Evolutionary conservation across 2,329 filamentous ascomycete genomes (phyloP).

Genomic region (Colletotrichum sp.): DNA sequence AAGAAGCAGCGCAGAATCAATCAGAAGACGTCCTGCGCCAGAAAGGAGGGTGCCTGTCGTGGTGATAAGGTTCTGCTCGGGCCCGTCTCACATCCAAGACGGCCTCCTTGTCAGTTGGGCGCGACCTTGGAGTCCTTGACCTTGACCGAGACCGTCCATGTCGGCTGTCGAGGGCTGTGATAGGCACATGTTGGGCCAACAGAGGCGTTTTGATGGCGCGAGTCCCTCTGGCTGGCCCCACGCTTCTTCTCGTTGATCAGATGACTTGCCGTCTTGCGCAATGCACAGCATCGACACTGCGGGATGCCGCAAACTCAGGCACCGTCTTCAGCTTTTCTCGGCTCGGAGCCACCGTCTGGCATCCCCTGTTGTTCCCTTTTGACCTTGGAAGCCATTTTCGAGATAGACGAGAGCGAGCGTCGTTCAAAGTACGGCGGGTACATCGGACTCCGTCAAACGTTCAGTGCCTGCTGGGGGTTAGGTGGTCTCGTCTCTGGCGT

Average conservation of each 20-base stretch:
- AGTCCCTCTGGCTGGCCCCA: background rate
- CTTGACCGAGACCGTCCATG: background rate
- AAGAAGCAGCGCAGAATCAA: background rate
- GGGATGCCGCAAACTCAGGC: background rate
- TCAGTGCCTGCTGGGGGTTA: background rate
- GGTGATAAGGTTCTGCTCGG: slow-evolving; percentile 13
- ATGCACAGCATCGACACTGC: background rate
- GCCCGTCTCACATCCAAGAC: slow-evolving; percentile 6
- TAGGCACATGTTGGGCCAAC: background rate
- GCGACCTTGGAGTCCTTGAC: background rate
- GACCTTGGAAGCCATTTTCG: background rate
- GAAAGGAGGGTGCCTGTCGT: background rate
- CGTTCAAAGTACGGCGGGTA: background rate
- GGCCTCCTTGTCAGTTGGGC: background rate
- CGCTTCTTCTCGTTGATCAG: background rate
- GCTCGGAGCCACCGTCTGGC: background rate
- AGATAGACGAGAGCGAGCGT: background rate
- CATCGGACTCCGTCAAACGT: background rate
- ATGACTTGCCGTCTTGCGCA: background rate
- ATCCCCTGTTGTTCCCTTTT: background rate
- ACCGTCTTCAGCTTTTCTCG: background rate
- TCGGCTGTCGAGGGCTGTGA: background rate
- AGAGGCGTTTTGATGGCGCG: background rate
- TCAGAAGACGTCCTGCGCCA: background rate
- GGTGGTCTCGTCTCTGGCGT: background rate